Conservation (phyloP, 441 rosid genomes). For the Gossypium schwendimanii region DNA sequence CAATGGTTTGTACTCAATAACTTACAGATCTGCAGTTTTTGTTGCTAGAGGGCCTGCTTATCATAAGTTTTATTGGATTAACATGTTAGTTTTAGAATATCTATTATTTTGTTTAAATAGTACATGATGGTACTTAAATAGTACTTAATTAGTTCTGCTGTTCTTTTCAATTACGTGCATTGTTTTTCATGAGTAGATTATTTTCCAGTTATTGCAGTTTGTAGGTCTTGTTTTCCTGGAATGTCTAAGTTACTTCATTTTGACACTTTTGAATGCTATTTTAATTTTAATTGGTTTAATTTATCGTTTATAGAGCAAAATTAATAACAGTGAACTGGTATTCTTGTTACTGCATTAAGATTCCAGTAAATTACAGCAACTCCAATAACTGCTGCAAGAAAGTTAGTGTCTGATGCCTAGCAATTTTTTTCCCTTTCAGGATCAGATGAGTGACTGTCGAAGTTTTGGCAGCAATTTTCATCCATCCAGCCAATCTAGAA, state of each 20-base stretch:
- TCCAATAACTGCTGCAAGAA: background rate
- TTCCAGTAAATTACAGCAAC: background rate
- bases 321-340: background rate
- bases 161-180: background rate
- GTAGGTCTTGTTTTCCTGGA: background rate
- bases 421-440: constrained; percentile 34
- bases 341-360: background rate
- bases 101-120: background rate
- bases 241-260: background rate
- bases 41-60: background rate
- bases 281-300: background rate
- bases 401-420: background rate
- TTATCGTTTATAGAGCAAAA: background rate
- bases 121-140: background rate
- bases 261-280: background rate
- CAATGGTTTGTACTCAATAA: background rate
- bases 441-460: constrained; percentile 40
- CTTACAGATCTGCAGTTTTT: background rate
- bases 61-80: background rate
- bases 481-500: constrained; percentile 67
- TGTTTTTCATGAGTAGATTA: background rate
- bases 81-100: background rate
- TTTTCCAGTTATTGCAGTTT: background rate
- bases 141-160: background rate
- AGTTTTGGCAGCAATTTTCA: constrained; percentile 48